These are phyloP conservation scores for Thielaviopsis populi DNA, from an alignment of 2,329 filamentous ascomycete genomes.

Conservation along the genomic window DNA sequence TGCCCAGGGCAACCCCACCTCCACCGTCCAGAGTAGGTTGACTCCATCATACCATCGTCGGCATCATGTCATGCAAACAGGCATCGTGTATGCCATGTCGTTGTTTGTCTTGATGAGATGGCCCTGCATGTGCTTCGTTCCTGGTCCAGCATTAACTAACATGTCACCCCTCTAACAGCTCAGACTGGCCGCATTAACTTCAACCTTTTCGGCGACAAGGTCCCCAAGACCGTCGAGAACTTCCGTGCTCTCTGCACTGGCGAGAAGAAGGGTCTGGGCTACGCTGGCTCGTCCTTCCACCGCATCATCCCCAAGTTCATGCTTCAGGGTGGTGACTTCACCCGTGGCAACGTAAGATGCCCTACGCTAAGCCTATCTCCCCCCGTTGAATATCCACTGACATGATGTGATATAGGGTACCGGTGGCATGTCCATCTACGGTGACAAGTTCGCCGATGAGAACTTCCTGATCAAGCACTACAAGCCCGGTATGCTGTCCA, in stretches of 20 bases:
- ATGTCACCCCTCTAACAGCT: conserved; percentile 30
- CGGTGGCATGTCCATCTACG: conserved; percentile 87
- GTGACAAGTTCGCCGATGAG: conserved; percentile 87
- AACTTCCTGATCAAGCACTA: conserved; percentile 69
- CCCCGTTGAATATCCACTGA: background rate
- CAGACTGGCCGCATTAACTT: conserved; percentile 74
- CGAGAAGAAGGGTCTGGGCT: conserved; percentile 70
- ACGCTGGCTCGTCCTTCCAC: conserved; percentile 75
- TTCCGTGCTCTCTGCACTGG: conserved; percentile 72
- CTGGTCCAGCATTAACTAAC: background rate
- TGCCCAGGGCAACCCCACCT: conserved; percentile 40
- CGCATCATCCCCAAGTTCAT: conserved; percentile 88
- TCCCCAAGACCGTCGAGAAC: conserved; percentile 79
- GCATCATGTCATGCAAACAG: background rate
- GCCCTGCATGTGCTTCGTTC: background rate
- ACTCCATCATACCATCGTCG: conserved; percentile 11
- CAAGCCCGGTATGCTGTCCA: conserved; percentile 68
- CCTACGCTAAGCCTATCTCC: background rate
- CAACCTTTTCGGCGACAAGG: conserved; percentile 69
- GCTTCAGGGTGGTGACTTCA: conserved; percentile 95
- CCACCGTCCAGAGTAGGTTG: conserved; percentile 43
- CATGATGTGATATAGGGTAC: conserved; percentile 46
- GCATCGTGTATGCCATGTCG: background rate
- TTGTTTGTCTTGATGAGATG: background rate
- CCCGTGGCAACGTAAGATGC: conserved; percentile 64